Evolutionary conservation across 345 rosid genomes (phyloP).

Genomic region (Xanthoceras sorbifolium): DNA sequence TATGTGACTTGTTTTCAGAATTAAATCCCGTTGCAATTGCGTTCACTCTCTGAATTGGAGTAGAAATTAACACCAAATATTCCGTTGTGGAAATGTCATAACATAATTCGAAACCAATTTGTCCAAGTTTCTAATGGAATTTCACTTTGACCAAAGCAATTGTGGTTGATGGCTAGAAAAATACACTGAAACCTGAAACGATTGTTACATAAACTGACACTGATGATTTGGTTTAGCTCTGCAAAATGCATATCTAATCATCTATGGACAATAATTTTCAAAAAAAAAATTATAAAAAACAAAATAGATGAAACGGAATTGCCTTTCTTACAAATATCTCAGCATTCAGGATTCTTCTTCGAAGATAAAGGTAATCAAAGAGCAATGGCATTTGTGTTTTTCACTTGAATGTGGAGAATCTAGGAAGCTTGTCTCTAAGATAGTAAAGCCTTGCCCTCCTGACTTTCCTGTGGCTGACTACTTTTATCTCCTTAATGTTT

Average conservation of each 20-base stretch:
- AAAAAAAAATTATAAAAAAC: neutral
- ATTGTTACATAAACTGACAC: neutral
- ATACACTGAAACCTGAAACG: constrained; percentile 11
- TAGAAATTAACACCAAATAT: too few species aligned
- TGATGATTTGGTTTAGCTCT: neutral
- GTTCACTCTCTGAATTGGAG: too few species aligned
- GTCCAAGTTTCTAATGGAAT: neutral
- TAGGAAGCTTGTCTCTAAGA: constrained; percentile 87
- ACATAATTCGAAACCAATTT: too few species aligned
- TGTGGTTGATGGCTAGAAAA: neutral
- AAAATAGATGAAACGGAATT: neutral
- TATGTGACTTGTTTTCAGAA: too few species aligned
- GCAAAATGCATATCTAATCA: constrained; percentile 5
- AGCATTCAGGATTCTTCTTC: neutral
- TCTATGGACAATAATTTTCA: constrained; percentile 16
- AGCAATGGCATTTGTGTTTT: constrained; percentile 8
- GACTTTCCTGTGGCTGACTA: constrained; percentile 67
- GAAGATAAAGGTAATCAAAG: neutral
- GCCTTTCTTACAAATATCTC: constrained; percentile 22
- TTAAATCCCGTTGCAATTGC: too few species aligned
- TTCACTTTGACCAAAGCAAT: neutral
- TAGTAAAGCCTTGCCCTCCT: constrained; percentile 89
- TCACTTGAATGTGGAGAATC: constrained; percentile 87
- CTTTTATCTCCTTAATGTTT: constrained; percentile 70
- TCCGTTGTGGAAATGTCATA: too few species aligned